Conservation (phyloP, 345 rosid genomes). For the Litchi chinensis region DNA sequence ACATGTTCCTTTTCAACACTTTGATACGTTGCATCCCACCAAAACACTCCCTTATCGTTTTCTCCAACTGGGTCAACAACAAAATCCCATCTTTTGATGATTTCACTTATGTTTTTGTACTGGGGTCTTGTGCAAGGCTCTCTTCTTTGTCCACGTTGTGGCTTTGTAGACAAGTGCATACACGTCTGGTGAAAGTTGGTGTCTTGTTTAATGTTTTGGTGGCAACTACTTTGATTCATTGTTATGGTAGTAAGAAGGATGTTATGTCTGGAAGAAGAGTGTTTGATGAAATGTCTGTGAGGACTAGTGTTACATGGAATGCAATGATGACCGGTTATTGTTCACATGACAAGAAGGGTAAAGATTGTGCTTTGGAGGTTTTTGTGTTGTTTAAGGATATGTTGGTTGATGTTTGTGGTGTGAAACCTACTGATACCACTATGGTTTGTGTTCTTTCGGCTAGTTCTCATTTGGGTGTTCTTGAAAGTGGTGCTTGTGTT, state of each 20-base stretch:
- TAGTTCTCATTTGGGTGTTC: slow-evolving; percentile 49
- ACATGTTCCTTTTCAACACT: slow-evolving; percentile 66
- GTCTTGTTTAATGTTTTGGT: slow-evolving; percentile 38
- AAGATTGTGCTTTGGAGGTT: slow-evolving; percentile 39
- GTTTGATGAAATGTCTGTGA: slow-evolving; percentile 67
- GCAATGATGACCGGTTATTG: slow-evolving; percentile 63
- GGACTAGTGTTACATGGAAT: slow-evolving; percentile 60
- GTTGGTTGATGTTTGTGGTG: slow-evolving; percentile 37
- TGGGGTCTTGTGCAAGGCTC: slow-evolving; percentile 67
- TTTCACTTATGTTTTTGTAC: slow-evolving; percentile 47
- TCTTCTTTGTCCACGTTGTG: slow-evolving; percentile 32
- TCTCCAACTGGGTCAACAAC: slow-evolving; percentile 47
- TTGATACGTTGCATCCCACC: slow-evolving; percentile 57
- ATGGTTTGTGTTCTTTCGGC: slow-evolving; percentile 67
- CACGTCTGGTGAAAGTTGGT: slow-evolving; percentile 40
- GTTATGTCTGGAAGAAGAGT: slow-evolving; percentile 42
- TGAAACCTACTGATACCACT: slow-evolving; percentile 57
- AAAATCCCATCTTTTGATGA: slow-evolving; percentile 40
- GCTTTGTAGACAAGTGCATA: slow-evolving; percentile 55
- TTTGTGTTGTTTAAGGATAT: slow-evolving; percentile 48
- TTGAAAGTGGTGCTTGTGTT: slow-evolving; percentile 48
- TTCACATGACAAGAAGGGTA: slow-evolving; percentile 45
- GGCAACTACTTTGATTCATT: slow-evolving; percentile 57
- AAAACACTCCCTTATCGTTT: slow-evolving; percentile 43
- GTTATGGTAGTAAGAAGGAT: slow-evolving; percentile 49